Conservation (phyloP, 1,284 basidiomycete genomes). For the Pascua guehoae region DNA sequence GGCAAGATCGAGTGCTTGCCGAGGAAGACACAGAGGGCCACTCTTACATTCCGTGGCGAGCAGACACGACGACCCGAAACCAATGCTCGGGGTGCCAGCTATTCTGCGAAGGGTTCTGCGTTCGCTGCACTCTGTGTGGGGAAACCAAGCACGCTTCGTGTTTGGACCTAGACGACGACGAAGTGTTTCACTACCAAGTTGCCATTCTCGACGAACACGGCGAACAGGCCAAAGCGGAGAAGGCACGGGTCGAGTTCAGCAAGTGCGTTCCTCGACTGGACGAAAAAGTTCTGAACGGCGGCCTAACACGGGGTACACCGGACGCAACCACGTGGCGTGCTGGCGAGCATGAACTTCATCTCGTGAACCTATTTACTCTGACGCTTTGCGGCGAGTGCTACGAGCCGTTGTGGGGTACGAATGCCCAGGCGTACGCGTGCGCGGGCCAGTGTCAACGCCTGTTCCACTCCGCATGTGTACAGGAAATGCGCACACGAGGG, state of each 20-base stretch:
- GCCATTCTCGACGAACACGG: slow-evolving; percentile 4
- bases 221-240: neutral
- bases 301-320: slow-evolving; percentile 1
- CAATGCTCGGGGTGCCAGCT: slow-evolving; percentile 23
- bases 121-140: slow-evolving; percentile 34
- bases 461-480: slow-evolving; percentile 58
- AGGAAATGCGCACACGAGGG: slow-evolving; percentile 35
- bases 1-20: slow-evolving; percentile 27
- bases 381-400: slow-evolving; percentile 64
- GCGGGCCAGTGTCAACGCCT: slow-evolving; percentile 58
- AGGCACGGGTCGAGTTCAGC: slow-evolving; percentile 28
- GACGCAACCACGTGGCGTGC: slow-evolving; percentile 16
- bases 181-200: slow-evolving; percentile 28
- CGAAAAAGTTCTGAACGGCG: slow-evolving; percentile 24
- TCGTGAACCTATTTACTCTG: slow-evolving; percentile 66
- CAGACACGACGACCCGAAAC: neutral
- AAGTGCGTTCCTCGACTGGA: slow-evolving; percentile 23
- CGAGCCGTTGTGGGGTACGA: slow-evolving; percentile 67
- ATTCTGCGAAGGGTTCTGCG: slow-evolving; percentile 30
- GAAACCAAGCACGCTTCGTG: slow-evolving; percentile 34
- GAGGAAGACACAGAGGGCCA: slow-evolving; percentile 34
- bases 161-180: slow-evolving; percentile 16
- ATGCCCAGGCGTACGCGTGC: slow-evolving; percentile 63
- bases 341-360: slow-evolving; percentile 32
- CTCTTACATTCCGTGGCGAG: slow-evolving; percentile 37